Evolutionary conservation across 352 stramenopile species (phyloP), one percentile per base, ranked within the genome.

Genomic region (Phytophthora sp.): DNA sequence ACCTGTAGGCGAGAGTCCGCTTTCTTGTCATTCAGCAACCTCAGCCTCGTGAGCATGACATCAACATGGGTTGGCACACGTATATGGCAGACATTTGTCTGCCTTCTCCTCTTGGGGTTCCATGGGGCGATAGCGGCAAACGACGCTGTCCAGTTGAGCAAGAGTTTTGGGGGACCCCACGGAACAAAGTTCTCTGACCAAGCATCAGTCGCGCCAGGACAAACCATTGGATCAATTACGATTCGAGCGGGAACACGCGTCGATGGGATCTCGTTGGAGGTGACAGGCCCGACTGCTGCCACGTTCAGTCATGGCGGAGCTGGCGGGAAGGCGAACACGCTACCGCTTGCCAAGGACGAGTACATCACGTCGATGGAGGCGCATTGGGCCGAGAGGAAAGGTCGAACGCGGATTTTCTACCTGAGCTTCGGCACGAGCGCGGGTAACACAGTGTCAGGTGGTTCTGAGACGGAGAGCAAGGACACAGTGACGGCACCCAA

Each of bases 251-350:
- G 42, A 11, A 29, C 60, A 27, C 63, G 56, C 1, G 50, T 72
- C 21, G 57, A 72, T 46, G 63, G 68, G 7, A 35, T 75, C 18
- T 31, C 52, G 18, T 41, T 75, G n/a, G 51, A 64, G 44, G 44
- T 75, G 1, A 55, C 36, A 13, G 56, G 23, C 3, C 62, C 67
- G 1, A 71, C 23, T 13, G 56, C 55, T 16, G 31, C 52, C 6
- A 75, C 26, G 9, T 72, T 75, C 9, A 72, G n/a, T n/a, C 66
- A 74, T 51, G 66, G 66, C 15, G 59, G 59, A 59, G 47, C 7
- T 70, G 54, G 54, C 3, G 66, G 60, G 13, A 51, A 12, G 13
- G 39, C 50, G 12, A 59, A 63, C 8, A 47, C 35, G 1, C 39
- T 73, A 7, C 27, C 23, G 6, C 51, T 72, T 2, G 66, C n/a